Evolutionary conservation across 2,329 filamentous ascomycete species (phyloP).

Genomic region (Diaporthe sp.): DNA sequence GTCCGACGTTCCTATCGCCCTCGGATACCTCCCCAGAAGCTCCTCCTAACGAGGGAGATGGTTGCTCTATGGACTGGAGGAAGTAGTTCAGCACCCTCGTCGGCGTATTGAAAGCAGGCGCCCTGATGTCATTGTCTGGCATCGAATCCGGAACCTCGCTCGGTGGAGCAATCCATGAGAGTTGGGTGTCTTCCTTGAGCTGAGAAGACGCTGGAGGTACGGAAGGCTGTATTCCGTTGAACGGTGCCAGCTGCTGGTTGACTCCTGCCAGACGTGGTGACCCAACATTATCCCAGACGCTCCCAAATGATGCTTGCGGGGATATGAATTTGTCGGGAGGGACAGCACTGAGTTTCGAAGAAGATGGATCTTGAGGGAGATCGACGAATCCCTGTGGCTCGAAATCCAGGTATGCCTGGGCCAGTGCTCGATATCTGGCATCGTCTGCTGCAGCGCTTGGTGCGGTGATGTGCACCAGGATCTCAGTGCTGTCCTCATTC

Average conservation of each 20-base stretch:
- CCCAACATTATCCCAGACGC: conserved; percentile 48
- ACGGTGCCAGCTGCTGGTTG: background rate
- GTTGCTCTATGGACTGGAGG: conserved; percentile 54
- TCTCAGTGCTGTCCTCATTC: conserved; percentile 58
- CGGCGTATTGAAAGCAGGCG: conserved; percentile 60
- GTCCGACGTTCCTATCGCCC: background rate
- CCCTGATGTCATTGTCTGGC: conserved; percentile 52
- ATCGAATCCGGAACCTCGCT: conserved; percentile 71
- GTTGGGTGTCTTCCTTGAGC: conserved; percentile 45
- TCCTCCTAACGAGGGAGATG: conserved; percentile 45
- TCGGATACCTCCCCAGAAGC: background rate
- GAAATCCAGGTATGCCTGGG: conserved; percentile 66
- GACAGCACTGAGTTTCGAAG: conserved; percentile 9
- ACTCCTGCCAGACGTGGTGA: conserved; percentile 45
- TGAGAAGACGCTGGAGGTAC: background rate
- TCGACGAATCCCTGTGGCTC: conserved; percentile 47
- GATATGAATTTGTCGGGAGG: conserved; percentile 42
- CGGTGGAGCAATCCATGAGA: conserved; percentile 59
- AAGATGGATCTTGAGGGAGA: conserved; percentile 11
- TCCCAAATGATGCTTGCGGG: conserved; percentile 50
- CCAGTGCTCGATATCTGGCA: conserved; percentile 62
- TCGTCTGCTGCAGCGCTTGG: conserved; percentile 65
- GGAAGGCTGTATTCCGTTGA: background rate
- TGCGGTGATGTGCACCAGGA: conserved; percentile 69
- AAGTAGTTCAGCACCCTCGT: conserved; percentile 65